A percentile compares a stretch with the other conserved stretches of the same genome.
phyloP scores from a whole-genome alignment of 495 filamentous ascomycete species.

The Evernia prunastri region DNA sequence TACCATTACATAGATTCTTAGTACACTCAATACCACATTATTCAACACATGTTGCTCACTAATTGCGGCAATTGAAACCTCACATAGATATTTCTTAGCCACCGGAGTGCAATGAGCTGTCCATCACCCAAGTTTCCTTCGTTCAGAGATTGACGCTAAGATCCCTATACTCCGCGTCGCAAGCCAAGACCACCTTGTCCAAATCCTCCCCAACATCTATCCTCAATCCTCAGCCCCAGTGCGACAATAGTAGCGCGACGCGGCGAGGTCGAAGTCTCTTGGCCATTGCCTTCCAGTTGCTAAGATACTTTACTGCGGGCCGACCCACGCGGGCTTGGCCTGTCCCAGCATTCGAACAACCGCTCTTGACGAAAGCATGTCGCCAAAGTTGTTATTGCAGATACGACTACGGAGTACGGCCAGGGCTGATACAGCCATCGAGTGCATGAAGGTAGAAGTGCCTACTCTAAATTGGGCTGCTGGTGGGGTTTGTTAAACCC shows the following conservation, averaged over 20 bases:
- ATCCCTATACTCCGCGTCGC: not conserved
- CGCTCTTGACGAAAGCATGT: not conserved
- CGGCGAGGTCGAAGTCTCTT: not conserved
- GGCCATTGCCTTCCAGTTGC: not conserved
- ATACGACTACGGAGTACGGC: not conserved
- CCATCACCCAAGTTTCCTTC: no score
- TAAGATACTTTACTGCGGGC: not conserved
- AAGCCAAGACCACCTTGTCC: not conserved
- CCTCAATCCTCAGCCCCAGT: not conserved
- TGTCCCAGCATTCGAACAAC: not conserved
- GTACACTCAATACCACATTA: no score
- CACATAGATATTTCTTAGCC: no score
- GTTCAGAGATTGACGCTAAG: no score
- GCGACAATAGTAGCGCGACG: not conserved
- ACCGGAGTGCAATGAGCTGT: no score
- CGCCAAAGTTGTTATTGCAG: not conserved
- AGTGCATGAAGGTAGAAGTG: no score
- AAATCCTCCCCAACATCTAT: not conserved
- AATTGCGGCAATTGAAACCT: no score
- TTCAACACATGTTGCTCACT: no score
- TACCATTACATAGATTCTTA: no score
- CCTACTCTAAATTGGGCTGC: no score
- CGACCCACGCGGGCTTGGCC: not conserved
- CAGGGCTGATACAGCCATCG: no score
- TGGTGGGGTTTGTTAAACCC: no score